These are phyloP conservation scores for Epichloe sp. DNA, from an alignment of 2,329 filamentous ascomycete species.

Conservation along the genomic window DNA sequence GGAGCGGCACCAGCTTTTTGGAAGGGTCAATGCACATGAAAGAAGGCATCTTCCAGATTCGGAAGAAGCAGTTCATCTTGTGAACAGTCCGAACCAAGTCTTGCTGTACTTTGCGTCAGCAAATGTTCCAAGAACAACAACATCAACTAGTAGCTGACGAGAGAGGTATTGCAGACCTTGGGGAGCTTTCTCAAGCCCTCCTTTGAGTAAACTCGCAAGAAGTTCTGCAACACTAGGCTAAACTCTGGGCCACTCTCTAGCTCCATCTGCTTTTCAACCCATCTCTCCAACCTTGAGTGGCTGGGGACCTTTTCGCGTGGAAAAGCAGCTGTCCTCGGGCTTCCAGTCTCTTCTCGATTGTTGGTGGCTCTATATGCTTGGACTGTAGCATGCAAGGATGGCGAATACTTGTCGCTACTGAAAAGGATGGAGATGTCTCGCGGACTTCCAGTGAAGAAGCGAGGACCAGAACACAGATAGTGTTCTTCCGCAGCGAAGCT, in stretches of 20 bases:
- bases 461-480: conserved; percentile 19
- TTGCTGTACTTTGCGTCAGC: conserved; percentile 21
- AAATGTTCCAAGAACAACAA: not conserved
- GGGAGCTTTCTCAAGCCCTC: conserved; percentile 22
- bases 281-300: conserved; percentile 20
- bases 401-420: conserved; percentile 21
- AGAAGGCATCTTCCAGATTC: conserved; percentile 30
- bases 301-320: conserved; percentile 24
- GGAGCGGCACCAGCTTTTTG: conserved; percentile 25
- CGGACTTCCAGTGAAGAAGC: conserved; percentile 24
- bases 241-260: conserved; percentile 21
- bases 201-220: conserved; percentile 23
- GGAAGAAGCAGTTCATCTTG: conserved; percentile 36
- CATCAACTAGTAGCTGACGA: not conserved
- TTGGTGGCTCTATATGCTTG: conserved; percentile 24
- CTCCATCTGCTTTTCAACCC: conserved; percentile 26
- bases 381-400: conserved; percentile 25
- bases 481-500: conserved; percentile 21
- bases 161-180: conserved; percentile 19
- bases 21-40: conserved; percentile 28
- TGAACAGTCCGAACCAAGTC: conserved; percentile 30
- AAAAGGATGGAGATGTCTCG: conserved; percentile 25
- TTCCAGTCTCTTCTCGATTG: conserved; percentile 16
- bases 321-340: conserved; percentile 23
- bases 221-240: conserved; percentile 21